Conservation (phyloP, 495 filamentous ascomycete genomes). For the Talaromyces borbonicus region DNA sequence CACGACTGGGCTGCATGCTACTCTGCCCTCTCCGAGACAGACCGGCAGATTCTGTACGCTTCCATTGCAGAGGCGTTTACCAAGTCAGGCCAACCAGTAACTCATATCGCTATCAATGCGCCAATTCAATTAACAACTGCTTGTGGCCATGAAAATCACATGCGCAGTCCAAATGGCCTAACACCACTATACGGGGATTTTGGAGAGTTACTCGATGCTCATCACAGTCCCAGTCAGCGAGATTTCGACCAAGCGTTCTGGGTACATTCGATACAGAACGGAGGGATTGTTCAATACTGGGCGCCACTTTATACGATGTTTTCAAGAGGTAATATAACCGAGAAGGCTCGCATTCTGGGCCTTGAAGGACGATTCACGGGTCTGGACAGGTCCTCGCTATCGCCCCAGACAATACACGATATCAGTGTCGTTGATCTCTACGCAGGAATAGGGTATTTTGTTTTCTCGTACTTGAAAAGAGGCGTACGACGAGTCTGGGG, state of each 20-base stretch:
- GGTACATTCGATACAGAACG: constrained; percentile 59
- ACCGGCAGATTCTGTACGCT: constrained; percentile 37
- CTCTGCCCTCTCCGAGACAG: constrained; percentile 9
- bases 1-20: constrained; percentile 39
- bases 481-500: constrained; percentile 63
- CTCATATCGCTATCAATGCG: constrained; percentile 65
- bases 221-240: constrained; percentile 8
- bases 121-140: constrained; percentile 42
- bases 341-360: constrained; percentile 66
- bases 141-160: constrained; percentile 44
- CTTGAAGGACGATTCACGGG: constrained; percentile 20
- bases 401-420: constrained; percentile 18
- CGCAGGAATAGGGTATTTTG: constrained; percentile 88
- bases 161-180: constrained; percentile 55
- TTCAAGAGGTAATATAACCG: constrained; percentile 74
- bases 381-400: constrained; percentile 18
- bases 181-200: constrained; percentile 59
- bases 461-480: constrained; percentile 65
- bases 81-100: constrained; percentile 27
- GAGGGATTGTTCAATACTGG: constrained; percentile 78
- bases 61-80: constrained; percentile 36
- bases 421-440: constrained; percentile 70
- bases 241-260: constrained; percentile 63
- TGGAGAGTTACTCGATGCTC: constrained; percentile 32
- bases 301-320: constrained; percentile 89